These are phyloP conservation scores for Scedosporium dehoogii DNA, from an alignment of 2,329 filamentous ascomycete species.

Conservation along the genomic window DNA sequence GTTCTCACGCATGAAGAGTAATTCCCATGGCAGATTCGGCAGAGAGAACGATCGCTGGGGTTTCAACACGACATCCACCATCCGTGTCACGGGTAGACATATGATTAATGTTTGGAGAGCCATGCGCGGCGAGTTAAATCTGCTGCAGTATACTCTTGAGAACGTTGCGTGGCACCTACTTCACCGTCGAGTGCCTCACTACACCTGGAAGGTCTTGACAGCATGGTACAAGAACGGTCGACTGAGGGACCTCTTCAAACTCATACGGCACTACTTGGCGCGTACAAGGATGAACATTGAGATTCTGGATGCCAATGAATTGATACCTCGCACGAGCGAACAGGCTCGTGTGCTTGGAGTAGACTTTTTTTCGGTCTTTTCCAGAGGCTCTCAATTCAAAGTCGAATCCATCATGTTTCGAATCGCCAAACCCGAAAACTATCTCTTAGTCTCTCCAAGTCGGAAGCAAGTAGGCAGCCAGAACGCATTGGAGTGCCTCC, in stretches of 20 bases:
- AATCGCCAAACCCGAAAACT: constrained; percentile 95
- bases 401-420: constrained; percentile 98
- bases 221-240: constrained; percentile 67
- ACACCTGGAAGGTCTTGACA: constrained; percentile 69
- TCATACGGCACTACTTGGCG: constrained; percentile 67
- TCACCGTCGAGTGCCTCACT: constrained; percentile 80
- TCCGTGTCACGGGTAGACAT: constrained; percentile 85
- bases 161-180: constrained; percentile 89
- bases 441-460: constrained; percentile 80
- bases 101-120: constrained; percentile 97
- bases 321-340: constrained; percentile 82
- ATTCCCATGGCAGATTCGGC: constrained; percentile 74
- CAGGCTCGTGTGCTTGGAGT: constrained; percentile 87
- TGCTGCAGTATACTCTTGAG: constrained; percentile 93
- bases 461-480: constrained; percentile 87
- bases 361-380: constrained; percentile 95
- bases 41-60: constrained; percentile 87
- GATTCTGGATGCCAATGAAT: constrained; percentile 81
- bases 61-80: constrained; percentile 85
- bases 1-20: constrained; percentile 76
- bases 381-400: constrained; percentile 92
- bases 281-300: constrained; percentile 78
- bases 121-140: constrained; percentile 84
- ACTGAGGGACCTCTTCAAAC: constrained; percentile 59
- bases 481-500: constrained; percentile 88